Percentiles rank a stretch among this genome's conserved stretches.
Evolutionary conservation across 345 rosid species (phyloP).

Genomic region (Murraya paniculata): DNA sequence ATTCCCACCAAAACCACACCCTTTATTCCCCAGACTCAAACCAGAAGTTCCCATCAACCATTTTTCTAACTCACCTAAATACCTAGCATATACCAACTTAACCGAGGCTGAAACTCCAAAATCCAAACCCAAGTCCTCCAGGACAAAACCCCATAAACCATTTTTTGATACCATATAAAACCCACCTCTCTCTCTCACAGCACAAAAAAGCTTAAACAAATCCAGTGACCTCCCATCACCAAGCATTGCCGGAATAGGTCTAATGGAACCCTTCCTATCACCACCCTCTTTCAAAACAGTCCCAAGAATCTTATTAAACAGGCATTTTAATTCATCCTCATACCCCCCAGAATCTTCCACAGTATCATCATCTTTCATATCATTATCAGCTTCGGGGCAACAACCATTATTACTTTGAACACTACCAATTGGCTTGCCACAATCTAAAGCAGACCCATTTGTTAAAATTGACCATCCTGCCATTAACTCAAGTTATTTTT

Average conservation of each 20-base stretch:
- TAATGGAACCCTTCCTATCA: constrained; percentile 29
- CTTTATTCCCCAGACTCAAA: constrained; percentile 24
- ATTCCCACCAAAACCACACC: constrained; percentile 22
- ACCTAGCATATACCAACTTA: constrained; percentile 52
- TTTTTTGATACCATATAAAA: constrained; percentile 44
- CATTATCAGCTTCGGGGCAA: constrained; percentile 18
- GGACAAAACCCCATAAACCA: constrained; percentile 56
- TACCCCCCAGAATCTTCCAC: constrained; percentile 25
- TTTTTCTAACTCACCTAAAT: constrained; percentile 52
- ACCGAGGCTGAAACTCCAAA: constrained; percentile 31
- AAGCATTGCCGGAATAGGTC: constrained; percentile 47
- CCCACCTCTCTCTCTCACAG: constrained; percentile 61
- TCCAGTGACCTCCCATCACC: constrained; percentile 51
- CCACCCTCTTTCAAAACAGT: constrained; percentile 39
- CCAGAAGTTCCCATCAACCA: constrained; percentile 34
- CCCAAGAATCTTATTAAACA: constrained; percentile 57
- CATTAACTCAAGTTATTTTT: constrained; percentile 30
- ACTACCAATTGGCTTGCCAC: constrained; percentile 15
- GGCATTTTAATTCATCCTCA: constrained; percentile 33
- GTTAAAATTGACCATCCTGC: constrained; percentile 50
- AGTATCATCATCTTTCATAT: constrained; percentile 19
- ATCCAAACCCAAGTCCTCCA: constrained; percentile 49
- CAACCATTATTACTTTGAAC: constrained; percentile 14
- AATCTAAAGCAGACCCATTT: constrained; percentile 35
- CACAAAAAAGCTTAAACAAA: constrained; percentile 61